Base-by-base conservation (phyloP, 257 asterid species). In the Dorcoceras hygrometricum region DNA sequence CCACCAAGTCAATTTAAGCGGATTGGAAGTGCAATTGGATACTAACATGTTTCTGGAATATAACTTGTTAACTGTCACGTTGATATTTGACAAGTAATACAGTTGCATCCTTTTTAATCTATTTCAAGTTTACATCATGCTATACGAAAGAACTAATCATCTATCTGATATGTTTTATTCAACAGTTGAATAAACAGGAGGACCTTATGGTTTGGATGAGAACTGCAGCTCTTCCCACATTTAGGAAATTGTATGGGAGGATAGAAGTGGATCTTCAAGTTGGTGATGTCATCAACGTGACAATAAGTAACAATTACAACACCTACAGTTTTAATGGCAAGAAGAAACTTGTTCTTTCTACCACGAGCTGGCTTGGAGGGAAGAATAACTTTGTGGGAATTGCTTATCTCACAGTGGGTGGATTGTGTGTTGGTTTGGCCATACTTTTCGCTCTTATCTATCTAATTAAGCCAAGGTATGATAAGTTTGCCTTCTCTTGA, bases 161-260 rank as follows among this genome's bases (percentile, higher is more conserved):
- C 14, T 62, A 2, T 57, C 50, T 31, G 65, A 70, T 69, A 31
- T 66, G 59, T 69, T 70, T 66, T 48, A 54, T 78, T 73, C 23
- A 62, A 75, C 91, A 90, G 97, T 66, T 90, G 84, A 77, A 73
- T 34, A 70, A 87, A 72, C 97, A 90, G 75, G 95, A 90, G 81
- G 79, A 87, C 82, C 94, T 87, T 31, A 90, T 90, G 55, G 97
- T 90, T 43, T 90, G 97, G 97, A 90, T 90, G 94, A 89, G 97
- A 68, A 90, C 95, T 62, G 97, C 95, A 20, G 94, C 97, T 23
- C 95, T 90, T 64, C 97, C 97, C 56, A 90, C 93, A n/a, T 90
- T 90, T 67, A 84, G 95, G 71, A 90, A 87, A 77, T 71, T 90
- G 78, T 87, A 87, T 63, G 97, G 97, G 67, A 85, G 72, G 73